Percentiles rank a stretch among this genome's conserved stretches.
These are phyloP conservation scores for Aspergillus leporis DNA, from an alignment of 495 filamentous ascomycete genomes.

Conservation along the genomic window DNA sequence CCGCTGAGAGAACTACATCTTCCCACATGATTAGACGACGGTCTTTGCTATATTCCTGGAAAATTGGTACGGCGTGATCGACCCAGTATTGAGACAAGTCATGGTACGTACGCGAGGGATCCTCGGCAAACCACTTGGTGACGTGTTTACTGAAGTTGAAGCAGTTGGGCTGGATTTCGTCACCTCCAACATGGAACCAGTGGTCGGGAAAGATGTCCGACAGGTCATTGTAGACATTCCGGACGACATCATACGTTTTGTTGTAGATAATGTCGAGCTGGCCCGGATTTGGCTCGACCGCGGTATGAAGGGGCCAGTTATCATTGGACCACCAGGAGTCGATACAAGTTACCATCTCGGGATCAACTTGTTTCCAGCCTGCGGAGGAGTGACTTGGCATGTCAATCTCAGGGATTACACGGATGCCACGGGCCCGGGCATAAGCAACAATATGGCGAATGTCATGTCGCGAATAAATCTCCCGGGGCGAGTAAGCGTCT, in stretches of 20 bases:
- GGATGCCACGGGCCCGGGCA: conserved; percentile 47
- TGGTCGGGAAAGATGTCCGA: conserved; percentile 52
- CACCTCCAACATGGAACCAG: conserved; percentile 57
- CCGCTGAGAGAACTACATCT: conserved; percentile 46
- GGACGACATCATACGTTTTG: conserved; percentile 54
- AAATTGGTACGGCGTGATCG: conserved; percentile 55
- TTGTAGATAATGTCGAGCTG: conserved; percentile 57
- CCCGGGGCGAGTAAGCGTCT: conserved; percentile 52
- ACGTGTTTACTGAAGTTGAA: conserved; percentile 54
- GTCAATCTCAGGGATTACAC: conserved; percentile 53
- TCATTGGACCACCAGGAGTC: conserved; percentile 61
- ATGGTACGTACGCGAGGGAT: conserved; percentile 50
- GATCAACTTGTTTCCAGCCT: conserved; percentile 57
- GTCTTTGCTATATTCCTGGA: conserved; percentile 36
- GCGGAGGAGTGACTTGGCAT: conserved; percentile 53
- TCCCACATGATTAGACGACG: conserved; percentile 60
- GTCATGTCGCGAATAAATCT: conserved; percentile 42
- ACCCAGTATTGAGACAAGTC: conserved; percentile 58
- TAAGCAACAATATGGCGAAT: conserved; percentile 46
- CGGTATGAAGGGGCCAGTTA: conserved; percentile 50
- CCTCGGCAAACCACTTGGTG: conserved; percentile 49
- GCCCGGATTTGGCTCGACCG: conserved; percentile 57
- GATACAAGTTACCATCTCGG: conserved; percentile 49
- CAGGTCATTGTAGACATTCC: conserved; percentile 54
- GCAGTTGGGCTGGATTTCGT: conserved; percentile 54